These are phyloP conservation scores for Colletotrichum falcatum DNA, from an alignment of 2,329 filamentous ascomycete genomes.

Conservation along the genomic window DNA sequence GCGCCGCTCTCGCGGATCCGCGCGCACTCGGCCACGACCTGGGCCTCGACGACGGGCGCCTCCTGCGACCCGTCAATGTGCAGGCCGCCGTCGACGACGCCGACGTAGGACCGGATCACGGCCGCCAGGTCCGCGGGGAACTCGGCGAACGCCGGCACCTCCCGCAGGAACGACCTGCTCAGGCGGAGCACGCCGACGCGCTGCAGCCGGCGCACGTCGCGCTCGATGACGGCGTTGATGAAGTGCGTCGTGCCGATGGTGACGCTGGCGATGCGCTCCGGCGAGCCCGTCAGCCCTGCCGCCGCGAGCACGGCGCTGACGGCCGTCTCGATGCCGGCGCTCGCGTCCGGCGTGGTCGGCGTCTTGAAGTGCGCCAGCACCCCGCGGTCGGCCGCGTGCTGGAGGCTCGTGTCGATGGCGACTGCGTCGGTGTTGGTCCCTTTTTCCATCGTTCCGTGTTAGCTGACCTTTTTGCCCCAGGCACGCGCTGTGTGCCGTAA, in stretches of 20 bases:
- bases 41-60: slow-evolving; percentile 50
- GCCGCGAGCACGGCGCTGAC: slow-evolving; percentile 58
- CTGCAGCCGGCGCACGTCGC: slow-evolving; percentile 60
- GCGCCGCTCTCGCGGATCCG: slow-evolving; percentile 59
- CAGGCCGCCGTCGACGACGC: slow-evolving; percentile 61
- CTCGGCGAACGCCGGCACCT: slow-evolving; percentile 63
- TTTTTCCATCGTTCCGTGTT: background rate
- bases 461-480: background rate
- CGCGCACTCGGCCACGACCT: slow-evolving; percentile 47
- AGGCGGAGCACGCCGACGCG: slow-evolving; percentile 66
- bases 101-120: slow-evolving; percentile 60
- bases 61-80: slow-evolving; percentile 64
- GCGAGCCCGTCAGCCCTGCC: slow-evolving; percentile 47
- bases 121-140: slow-evolving; percentile 63
- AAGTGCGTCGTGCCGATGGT: slow-evolving; percentile 70
- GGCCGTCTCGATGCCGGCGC: slow-evolving; percentile 58
- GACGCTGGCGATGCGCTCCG: slow-evolving; percentile 57
- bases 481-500: background rate
- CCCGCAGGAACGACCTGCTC: slow-evolving; percentile 64
- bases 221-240: slow-evolving; percentile 68
- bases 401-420: slow-evolving; percentile 56
- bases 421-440: slow-evolving; percentile 67
- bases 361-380: slow-evolving; percentile 64
- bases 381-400: slow-evolving; percentile 51
- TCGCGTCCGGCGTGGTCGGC: slow-evolving; percentile 61